Evolutionary conservation across 495 filamentous ascomycete species (phyloP).

Genomic region (Podospora bellae-mahoneyi): DNA sequence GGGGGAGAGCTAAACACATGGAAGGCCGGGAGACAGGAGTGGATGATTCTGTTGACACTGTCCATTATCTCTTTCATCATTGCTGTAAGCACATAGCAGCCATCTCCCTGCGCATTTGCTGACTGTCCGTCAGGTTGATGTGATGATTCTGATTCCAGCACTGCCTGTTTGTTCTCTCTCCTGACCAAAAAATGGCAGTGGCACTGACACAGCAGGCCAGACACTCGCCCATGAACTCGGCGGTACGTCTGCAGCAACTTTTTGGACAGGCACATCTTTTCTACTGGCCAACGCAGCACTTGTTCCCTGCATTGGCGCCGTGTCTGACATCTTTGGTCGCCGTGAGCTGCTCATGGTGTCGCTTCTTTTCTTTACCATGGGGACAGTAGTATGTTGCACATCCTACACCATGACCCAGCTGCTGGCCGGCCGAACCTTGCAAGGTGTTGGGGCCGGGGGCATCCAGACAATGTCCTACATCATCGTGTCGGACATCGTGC

Average conservation of each 20-base stretch:
- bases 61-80: too few relatives aligned
- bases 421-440: slow-evolving; percentile 61
- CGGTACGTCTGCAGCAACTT: slow-evolving; percentile 55
- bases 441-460: slow-evolving; percentile 68
- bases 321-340: slow-evolving; percentile 52
- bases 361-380: slow-evolving; percentile 52
- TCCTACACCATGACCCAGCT: slow-evolving; percentile 56
- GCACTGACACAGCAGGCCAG: neutral
- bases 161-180: too few relatives aligned
- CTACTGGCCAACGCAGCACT: slow-evolving; percentile 51
- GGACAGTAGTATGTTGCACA: slow-evolving; percentile 55
- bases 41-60: too few relatives aligned
- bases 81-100: too few relatives aligned
- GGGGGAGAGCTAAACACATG: too few relatives aligned
- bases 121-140: too few relatives aligned
- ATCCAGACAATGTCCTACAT: slow-evolving; percentile 59
- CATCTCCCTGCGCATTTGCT: too few relatives aligned
- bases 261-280: slow-evolving; percentile 56
- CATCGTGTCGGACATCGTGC: slow-evolving; percentile 60
- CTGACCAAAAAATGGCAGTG: too few relatives aligned
- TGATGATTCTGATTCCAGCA: too few relatives aligned
- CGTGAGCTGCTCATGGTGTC: slow-evolving; percentile 46
- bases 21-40: too few relatives aligned
- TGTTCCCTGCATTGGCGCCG: slow-evolving; percentile 44
- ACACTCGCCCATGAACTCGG: slow-evolving; percentile 45